A percentile compares a stretch with the other conserved stretches of the same genome.
phyloP scores from a whole-genome alignment of 2,329 filamentous ascomycete genomes.

The Gnomoniopsis sp. region DNA sequence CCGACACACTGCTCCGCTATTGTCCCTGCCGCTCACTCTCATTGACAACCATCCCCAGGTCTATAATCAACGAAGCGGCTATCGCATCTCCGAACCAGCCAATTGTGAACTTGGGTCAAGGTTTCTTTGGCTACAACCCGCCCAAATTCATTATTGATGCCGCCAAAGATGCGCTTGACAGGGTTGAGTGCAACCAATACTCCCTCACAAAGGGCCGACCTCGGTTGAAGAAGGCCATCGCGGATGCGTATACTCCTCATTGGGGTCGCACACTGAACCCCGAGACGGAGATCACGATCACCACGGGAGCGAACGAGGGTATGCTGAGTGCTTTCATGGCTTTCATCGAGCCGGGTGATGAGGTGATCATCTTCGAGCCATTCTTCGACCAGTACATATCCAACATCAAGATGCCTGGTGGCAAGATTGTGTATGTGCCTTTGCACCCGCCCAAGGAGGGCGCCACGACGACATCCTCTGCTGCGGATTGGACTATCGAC shows the following conservation, averaged over 20 bases:
- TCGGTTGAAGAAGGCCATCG: constrained; percentile 86
- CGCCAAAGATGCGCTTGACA: constrained; percentile 82
- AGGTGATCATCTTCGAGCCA: constrained; percentile 96
- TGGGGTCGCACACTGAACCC: constrained; percentile 82
- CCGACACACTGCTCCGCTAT: too few species aligned
- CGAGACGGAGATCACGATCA: constrained; percentile 91
- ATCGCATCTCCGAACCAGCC: constrained; percentile 47
- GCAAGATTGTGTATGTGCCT: constrained; percentile 93
- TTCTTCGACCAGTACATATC: constrained; percentile 98
- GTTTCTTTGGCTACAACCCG: constrained; percentile 91
- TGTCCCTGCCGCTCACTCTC: constrained; percentile 2
- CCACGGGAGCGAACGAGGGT: constrained; percentile 84
- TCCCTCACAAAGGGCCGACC: constrained; percentile 92
- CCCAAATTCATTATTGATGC: constrained; percentile 87
- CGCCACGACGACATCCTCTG: constrained; percentile 73
- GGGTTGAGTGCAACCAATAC: constrained; percentile 98
- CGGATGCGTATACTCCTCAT: constrained; percentile 85
- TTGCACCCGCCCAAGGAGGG: constrained; percentile 84
- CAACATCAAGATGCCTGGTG: constrained; percentile 98
- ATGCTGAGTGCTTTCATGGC: constrained; percentile 99
- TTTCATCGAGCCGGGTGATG: constrained; percentile 90
- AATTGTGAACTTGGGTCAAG: constrained; percentile 54
- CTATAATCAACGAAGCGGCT: constrained; percentile 51
- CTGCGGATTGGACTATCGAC: constrained; percentile 84
- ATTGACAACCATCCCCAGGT: constrained; percentile 29